These are phyloP conservation scores for Zygotorulaspora florentina DNA, from an alignment of 805 yeast species.

Conservation along the genomic window DNA sequence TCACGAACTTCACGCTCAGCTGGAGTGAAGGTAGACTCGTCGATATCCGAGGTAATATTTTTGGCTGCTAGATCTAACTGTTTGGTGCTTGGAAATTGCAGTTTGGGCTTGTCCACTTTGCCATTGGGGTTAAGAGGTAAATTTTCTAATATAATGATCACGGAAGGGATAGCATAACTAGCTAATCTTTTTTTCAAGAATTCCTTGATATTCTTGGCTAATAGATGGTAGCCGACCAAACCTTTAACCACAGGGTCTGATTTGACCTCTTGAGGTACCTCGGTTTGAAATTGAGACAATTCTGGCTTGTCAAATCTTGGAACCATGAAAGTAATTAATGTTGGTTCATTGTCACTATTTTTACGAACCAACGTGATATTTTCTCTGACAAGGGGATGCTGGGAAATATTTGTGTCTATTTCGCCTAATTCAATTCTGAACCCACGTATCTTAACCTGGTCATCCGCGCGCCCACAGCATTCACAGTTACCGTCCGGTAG, in stretches of 20 bases:
- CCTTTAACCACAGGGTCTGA: slow-evolving; percentile 73
- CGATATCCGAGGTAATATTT: slow-evolving; percentile 40
- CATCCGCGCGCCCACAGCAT: slow-evolving; percentile 98
- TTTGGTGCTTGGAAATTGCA: slow-evolving; percentile 89
- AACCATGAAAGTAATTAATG: slow-evolving; percentile 85
- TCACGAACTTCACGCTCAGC: slow-evolving; percentile 69
- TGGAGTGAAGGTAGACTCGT: slow-evolving; percentile 53
- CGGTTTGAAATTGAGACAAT: slow-evolving; percentile 41
- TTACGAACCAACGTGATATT: slow-evolving; percentile 88
- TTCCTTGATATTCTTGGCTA: slow-evolving; percentile 76
- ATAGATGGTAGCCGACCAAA: slow-evolving; percentile 65
- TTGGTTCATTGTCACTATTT: slow-evolving; percentile 89
- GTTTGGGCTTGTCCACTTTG: slow-evolving; percentile 93
- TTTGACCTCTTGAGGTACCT: slow-evolving; percentile 38
- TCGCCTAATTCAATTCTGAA: slow-evolving; percentile 98
- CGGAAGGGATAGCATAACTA: slow-evolving; percentile 86
- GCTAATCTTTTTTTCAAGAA: slow-evolving; percentile 87
- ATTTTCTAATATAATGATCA: slow-evolving; percentile 79
- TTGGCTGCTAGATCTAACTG: slow-evolving; percentile 75
- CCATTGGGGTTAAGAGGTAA: slow-evolving; percentile 97
- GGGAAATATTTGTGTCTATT: slow-evolving; percentile 94
- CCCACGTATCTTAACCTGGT: slow-evolving; percentile 97
- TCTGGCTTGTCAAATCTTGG: slow-evolving; percentile 59
- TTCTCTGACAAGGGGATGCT: slow-evolving; percentile 88
- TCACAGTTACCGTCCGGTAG: slow-evolving; percentile 97